Conservation (phyloP, 2,329 filamentous ascomycete species). For the Pestalotiopsis sp. region DNA sequence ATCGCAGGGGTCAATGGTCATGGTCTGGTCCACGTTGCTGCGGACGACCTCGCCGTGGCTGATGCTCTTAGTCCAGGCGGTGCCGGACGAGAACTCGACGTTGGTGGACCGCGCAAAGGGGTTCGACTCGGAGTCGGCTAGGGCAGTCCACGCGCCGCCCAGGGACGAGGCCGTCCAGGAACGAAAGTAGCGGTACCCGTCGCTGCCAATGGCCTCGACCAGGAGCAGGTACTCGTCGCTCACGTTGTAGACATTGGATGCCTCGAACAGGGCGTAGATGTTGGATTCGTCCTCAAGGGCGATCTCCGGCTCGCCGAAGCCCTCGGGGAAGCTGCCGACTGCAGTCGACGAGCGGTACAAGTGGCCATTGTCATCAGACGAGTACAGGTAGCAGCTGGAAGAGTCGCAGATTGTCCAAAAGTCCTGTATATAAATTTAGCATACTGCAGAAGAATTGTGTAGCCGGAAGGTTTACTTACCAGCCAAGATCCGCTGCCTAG, state of each 20-base stretch:
- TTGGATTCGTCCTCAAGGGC: constrained; percentile 28
- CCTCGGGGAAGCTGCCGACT: constrained; percentile 35
- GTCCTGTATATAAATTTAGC: neutral
- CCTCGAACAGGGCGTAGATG: constrained; percentile 38
- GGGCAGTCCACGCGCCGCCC: constrained; percentile 35
- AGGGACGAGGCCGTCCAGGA: constrained; percentile 39
- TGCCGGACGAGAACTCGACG: constrained; percentile 34
- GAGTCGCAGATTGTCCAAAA: constrained; percentile 36
- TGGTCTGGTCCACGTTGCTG: constrained; percentile 37
- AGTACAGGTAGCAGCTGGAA: constrained; percentile 40
- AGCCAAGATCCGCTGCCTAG: constrained; percentile 42
- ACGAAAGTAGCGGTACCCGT: constrained; percentile 39
- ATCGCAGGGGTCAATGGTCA: constrained; percentile 36
- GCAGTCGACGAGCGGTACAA: constrained; percentile 41
- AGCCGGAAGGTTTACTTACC: constrained; percentile 40
- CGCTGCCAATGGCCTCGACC: constrained; percentile 39
- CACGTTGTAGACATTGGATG: constrained; percentile 38
- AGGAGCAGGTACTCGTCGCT: constrained; percentile 38
- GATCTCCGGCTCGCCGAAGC: constrained; percentile 39
- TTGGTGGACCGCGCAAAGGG: constrained; percentile 41
- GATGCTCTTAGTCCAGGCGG: constrained; percentile 38
- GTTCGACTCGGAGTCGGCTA: constrained; percentile 37
- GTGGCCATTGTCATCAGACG: constrained; percentile 43
- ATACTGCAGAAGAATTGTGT: too few relatives aligned
- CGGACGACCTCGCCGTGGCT: constrained; percentile 37